Conservation (phyloP, 2,329 filamentous ascomycete species). For the Amylocarpus encephaloides region DNA sequence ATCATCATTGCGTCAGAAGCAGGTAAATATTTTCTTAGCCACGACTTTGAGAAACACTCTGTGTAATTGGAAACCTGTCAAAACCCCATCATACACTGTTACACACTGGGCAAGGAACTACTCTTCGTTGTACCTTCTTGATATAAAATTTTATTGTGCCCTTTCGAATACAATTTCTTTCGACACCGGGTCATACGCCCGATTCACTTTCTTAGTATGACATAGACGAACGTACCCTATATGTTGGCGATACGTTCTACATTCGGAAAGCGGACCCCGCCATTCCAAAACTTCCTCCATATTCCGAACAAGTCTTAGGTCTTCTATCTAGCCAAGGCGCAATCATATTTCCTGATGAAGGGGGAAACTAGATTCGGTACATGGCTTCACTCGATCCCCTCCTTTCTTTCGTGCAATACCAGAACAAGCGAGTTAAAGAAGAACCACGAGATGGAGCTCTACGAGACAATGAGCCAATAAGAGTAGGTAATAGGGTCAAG, state of each 20-base stretch:
- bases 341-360: constrained; percentile 36
- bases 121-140: constrained; percentile 26
- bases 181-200: constrained; percentile 42
- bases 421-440: constrained; percentile 26
- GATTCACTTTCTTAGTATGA: constrained; percentile 42
- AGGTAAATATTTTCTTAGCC: constrained; percentile 35
- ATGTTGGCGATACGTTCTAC: constrained; percentile 42
- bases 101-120: constrained; percentile 37
- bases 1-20: constrained; percentile 31
- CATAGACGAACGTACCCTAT: constrained; percentile 37
- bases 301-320: constrained; percentile 12
- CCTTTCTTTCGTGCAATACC: constrained; percentile 30
- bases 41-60: constrained; percentile 36
- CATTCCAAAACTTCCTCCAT: constrained; percentile 27
- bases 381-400: constrained; percentile 33
- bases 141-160: constrained; percentile 12
- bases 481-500: constrained; percentile 16
- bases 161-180: constrained; percentile 37
- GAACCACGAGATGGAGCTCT: neutral
- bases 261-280: constrained; percentile 27
- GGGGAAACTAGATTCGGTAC: constrained; percentile 35
- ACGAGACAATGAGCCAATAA: neutral
- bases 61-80: constrained; percentile 34
- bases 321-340: constrained; percentile 22
- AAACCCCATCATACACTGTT: constrained; percentile 36